phyloP scores from a whole-genome alignment of 2,329 filamentous ascomycete genomes.

The Mycogone perniciosa region DNA sequence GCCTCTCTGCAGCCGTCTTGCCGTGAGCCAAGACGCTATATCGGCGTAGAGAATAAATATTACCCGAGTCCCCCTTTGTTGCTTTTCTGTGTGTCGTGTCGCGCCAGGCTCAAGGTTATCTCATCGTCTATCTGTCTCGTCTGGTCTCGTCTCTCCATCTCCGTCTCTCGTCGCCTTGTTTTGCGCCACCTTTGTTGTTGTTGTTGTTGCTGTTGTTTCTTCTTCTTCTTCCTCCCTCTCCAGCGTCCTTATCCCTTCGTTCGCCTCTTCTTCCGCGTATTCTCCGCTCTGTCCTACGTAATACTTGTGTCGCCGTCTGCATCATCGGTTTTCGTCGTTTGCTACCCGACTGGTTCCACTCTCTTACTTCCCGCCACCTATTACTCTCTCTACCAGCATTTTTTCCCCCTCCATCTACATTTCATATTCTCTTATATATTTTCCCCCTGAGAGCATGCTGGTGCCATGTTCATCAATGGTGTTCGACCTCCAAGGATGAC shows the following conservation, averaged over 20 bases:
- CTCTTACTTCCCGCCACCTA: neutral
- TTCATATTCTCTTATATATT: neutral
- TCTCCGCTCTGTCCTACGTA: neutral
- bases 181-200: neutral
- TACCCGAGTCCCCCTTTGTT: too few relatives aligned
- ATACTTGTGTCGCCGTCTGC: neutral
- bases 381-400: neutral
- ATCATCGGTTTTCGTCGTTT: slow-evolving; percentile 5
- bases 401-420: neutral
- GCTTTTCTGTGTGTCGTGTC: too few relatives aligned
- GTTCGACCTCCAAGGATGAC: slow-evolving; percentile 26
- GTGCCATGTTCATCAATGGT: slow-evolving; percentile 24
- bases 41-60: too few relatives aligned
- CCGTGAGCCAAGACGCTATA: too few relatives aligned
- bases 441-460: slow-evolving; percentile 17
- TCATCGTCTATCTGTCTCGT: too few relatives aligned
- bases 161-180: neutral
- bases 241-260: neutral
- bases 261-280: neutral
- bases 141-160: neutral
- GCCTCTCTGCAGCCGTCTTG: too few relatives aligned
- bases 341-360: slow-evolving; percentile 5
- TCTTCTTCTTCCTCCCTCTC: neutral
- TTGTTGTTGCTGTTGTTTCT: neutral
- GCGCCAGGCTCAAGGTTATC: too few relatives aligned